Conservation (phyloP, 441 rosid species). For the Manihot esculenta region DNA sequence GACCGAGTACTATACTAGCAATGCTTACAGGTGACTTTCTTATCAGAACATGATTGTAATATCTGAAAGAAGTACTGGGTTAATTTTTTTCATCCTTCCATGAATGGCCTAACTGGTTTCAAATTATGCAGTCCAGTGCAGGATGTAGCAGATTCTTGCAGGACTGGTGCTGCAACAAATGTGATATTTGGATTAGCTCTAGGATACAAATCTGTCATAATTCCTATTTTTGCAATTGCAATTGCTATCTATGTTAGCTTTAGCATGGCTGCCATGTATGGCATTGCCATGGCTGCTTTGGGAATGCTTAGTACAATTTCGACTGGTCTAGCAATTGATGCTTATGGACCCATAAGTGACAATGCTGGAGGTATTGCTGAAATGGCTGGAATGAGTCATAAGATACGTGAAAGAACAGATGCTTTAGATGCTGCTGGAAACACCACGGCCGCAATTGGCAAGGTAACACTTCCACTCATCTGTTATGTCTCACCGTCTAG, state of each 20-base stretch:
- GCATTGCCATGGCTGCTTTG: slow-evolving; percentile 59
- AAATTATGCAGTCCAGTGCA: slow-evolving; percentile 45
- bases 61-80: no score
- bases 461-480: slow-evolving; percentile 31
- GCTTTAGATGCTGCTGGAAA: slow-evolving; percentile 72
- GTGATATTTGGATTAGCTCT: slow-evolving; percentile 68
- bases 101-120: not conserved
- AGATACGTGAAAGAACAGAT: slow-evolving; percentile 56
- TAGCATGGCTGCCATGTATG: slow-evolving; percentile 68
- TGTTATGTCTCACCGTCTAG: not conserved
- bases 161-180: slow-evolving; percentile 66
- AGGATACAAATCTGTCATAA: slow-evolving; percentile 66
- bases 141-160: slow-evolving; percentile 76
- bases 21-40: slow-evolving; percentile 66
- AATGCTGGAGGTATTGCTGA: slow-evolving; percentile 71
- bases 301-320: slow-evolving; percentile 75
- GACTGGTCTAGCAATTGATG: slow-evolving; percentile 65
- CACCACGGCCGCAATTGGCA: slow-evolving; percentile 78
- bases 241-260: slow-evolving; percentile 54
- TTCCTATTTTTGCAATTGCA: slow-evolving; percentile 65
- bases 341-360: slow-evolving; percentile 71
- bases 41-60: not conserved
- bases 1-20: slow-evolving; percentile 88
- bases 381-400: slow-evolving; percentile 70
- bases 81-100: not conserved